Evolutionary conservation across 1,284 basidiomycete species (phyloP).

Genomic region (Inonotus obliquus): DNA sequence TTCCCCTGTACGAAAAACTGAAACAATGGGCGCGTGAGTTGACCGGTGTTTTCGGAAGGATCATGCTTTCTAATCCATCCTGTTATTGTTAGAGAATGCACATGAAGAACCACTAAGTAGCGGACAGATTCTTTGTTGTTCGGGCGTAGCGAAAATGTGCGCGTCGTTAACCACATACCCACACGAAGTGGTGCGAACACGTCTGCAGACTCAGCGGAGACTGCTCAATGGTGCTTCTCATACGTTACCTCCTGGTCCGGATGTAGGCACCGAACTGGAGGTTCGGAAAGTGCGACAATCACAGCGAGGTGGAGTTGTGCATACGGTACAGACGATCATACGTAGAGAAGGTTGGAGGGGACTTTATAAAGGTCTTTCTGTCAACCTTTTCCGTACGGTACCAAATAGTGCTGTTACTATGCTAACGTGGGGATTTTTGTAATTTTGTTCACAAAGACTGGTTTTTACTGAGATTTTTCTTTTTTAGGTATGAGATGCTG

Average conservation of each 20-base stretch:
- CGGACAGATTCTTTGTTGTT: conserved; percentile 77
- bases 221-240: conserved; percentile 56
- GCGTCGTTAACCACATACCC: conserved; percentile 93
- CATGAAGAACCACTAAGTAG: conserved; percentile 59
- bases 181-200: conserved; percentile 91
- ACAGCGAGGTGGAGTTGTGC: conserved; percentile 57
- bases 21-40: conserved; percentile 79
- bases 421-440: conserved; percentile 76
- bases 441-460: neutral
- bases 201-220: conserved; percentile 79
- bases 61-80: neutral
- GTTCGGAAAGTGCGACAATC: conserved; percentile 26
- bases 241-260: conserved; percentile 21
- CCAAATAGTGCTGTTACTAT: conserved; percentile 93
- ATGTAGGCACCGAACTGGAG: conserved; percentile 11
- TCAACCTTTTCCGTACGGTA: conserved; percentile 89
- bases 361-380: conserved; percentile 85
- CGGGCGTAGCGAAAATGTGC: conserved; percentile 88
- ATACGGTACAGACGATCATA: conserved; percentile 71
- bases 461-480: neutral
- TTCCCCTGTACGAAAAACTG: conserved; percentile 91
- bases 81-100: conserved; percentile 39
- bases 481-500: conserved; percentile 55
- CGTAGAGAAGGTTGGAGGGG: conserved; percentile 80
- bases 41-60: neutral